Evolutionary conservation across 139 green algal genomes (phyloP).

Genomic region (Gonium pectorale): DNA sequence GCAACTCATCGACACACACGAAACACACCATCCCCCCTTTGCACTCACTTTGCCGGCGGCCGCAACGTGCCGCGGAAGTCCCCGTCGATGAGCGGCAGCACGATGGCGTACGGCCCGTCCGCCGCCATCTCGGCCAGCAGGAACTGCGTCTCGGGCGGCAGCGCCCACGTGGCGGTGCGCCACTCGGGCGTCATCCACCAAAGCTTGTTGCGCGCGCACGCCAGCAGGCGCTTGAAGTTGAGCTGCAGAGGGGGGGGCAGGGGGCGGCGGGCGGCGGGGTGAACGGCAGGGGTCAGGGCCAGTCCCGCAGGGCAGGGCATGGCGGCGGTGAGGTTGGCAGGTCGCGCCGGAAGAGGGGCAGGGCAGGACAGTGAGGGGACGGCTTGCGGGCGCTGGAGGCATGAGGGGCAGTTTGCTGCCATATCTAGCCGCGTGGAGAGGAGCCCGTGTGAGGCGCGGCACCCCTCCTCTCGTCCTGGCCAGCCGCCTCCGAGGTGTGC

Average conservation of each 20-base stretch:
- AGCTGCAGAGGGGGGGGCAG: slow-evolving; percentile 34
- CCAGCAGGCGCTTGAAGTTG: slow-evolving; percentile 71
- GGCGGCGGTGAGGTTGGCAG: too few species aligned
- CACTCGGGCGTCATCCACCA: slow-evolving; percentile 96
- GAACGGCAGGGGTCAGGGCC: not conserved
- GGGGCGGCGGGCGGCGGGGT: not conserved
- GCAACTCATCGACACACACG: too few species aligned
- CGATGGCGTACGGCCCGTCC: slow-evolving; percentile 73
- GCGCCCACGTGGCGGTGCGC: slow-evolving; percentile 69
- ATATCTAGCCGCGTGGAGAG: too few species aligned
- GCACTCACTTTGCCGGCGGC: slow-evolving; percentile 55
- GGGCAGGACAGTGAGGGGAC: too few species aligned
- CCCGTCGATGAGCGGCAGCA: slow-evolving; percentile 88
- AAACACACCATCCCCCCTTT: not conserved
- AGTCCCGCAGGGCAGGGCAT: too few species aligned
- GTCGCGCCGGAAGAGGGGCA: too few species aligned
- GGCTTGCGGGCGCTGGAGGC: too few species aligned
- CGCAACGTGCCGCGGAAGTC: slow-evolving; percentile 83
- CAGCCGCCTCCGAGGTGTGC: too few species aligned
- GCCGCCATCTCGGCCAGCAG: slow-evolving; percentile 84
- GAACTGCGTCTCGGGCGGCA: slow-evolving; percentile 95
- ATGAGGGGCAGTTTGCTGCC: too few species aligned
- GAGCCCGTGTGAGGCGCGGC: too few species aligned
- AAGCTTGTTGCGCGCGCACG: slow-evolving; percentile 85
- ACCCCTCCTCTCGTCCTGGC: too few species aligned